Evolutionary conservation across 2,329 filamentous ascomycete species (phyloP).

Genomic region (Fusarium longipes): DNA sequence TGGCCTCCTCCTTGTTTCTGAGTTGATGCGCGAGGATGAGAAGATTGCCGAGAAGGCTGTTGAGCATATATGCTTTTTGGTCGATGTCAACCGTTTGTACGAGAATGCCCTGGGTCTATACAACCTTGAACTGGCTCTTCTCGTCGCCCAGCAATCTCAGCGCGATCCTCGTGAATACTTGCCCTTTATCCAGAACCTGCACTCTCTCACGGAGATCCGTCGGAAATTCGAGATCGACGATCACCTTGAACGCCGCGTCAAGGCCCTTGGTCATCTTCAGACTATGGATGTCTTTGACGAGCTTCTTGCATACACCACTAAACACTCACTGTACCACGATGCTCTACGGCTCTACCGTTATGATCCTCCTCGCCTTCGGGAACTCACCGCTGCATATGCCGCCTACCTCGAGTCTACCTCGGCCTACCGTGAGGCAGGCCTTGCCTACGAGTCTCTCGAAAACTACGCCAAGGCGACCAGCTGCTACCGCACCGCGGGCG

Average conservation of each 20-base stretch:
- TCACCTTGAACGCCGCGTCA: slow-evolving; percentile 78
- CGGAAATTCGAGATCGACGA: slow-evolving; percentile 90
- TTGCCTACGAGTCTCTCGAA: slow-evolving; percentile 88
- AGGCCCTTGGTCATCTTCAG: slow-evolving; percentile 83
- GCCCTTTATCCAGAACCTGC: slow-evolving; percentile 89
- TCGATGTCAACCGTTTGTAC: slow-evolving; percentile 91
- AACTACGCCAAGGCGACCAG: slow-evolving; percentile 80
- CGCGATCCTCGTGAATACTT: slow-evolving; percentile 95
- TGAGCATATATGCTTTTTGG: slow-evolving; percentile 97
- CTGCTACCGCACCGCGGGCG: slow-evolving; percentile 84
- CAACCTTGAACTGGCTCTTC: slow-evolving; percentile 86
- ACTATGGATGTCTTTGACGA: slow-evolving; percentile 80
- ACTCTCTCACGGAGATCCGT: slow-evolving; percentile 76
- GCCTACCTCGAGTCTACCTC: slow-evolving; percentile 79
- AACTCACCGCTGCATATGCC: slow-evolving; percentile 83
- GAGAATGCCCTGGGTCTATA: slow-evolving; percentile 92
- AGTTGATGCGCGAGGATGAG: slow-evolving; percentile 74
- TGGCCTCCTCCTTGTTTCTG: slow-evolving; percentile 81
- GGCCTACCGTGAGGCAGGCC: slow-evolving; percentile 84
- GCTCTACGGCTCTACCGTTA: slow-evolving; percentile 88
- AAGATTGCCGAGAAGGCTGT: slow-evolving; percentile 87
- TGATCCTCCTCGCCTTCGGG: slow-evolving; percentile 71
- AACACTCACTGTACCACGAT: slow-evolving; percentile 81
- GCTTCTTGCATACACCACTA: slow-evolving; percentile 79
- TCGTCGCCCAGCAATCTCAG: slow-evolving; percentile 95